Evolutionary conservation across 176 grass and related monocot species (phyloP).

Genomic region (Oryza glumipatula): DNA sequence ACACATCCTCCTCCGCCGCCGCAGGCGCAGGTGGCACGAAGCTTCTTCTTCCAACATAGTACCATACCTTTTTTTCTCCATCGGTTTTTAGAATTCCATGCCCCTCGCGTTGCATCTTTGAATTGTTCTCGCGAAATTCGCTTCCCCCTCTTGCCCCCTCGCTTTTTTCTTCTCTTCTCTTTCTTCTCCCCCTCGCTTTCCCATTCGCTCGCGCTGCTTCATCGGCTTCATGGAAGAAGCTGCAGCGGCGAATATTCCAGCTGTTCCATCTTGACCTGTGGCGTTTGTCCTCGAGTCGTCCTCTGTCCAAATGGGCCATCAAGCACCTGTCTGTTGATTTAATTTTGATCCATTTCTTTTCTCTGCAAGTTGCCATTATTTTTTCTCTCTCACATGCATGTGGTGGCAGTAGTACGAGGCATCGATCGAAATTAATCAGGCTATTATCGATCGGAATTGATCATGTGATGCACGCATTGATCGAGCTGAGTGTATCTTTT

Average conservation of each 20-base stretch:
- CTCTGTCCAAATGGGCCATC: slow-evolving; percentile 38
- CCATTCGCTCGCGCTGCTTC: background rate
- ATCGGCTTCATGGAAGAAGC: slow-evolving; percentile 28
- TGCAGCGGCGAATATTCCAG: slow-evolving; percentile 51
- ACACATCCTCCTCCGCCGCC: background rate
- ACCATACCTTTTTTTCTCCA: background rate
- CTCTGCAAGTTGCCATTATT: background rate
- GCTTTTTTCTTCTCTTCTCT: background rate
- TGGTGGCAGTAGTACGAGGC: background rate
- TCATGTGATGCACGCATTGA: background rate
- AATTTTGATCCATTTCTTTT: background rate
- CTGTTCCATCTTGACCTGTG: slow-evolving; percentile 41
- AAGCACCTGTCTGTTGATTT: slow-evolving; percentile 34
- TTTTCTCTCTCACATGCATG: background rate
- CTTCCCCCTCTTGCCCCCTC: background rate
- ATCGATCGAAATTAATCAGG: background rate
- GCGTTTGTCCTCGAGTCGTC: background rate
- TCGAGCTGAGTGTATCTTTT: background rate
- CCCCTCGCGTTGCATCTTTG: slow-evolving; percentile 18
- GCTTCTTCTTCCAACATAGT: background rate
- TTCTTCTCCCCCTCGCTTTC: background rate
- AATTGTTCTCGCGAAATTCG: background rate
- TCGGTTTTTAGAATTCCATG: slow-evolving; percentile 28
- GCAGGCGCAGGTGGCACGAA: background rate
- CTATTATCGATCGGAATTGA: slow-evolving; percentile 1